Conservation (phyloP, 2,329 filamentous ascomycete species). For the Diaporthe sp. region DNA sequence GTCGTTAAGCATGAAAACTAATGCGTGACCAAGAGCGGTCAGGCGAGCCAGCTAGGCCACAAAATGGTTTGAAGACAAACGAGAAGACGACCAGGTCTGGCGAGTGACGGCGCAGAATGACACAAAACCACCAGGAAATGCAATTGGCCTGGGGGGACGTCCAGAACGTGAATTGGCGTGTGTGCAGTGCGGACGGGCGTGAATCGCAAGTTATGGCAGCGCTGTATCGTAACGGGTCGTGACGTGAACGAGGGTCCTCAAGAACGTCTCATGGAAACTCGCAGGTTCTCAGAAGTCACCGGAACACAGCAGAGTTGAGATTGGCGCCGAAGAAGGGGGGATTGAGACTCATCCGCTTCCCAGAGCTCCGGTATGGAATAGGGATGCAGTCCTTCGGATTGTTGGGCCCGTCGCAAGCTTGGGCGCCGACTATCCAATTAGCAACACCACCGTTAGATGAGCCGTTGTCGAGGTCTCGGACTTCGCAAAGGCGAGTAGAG, state of each 20-base stretch:
- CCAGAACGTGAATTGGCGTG: constrained; percentile 25
- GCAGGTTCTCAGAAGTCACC: neutral
- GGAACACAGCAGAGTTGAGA: constrained; percentile 10
- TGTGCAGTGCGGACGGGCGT: neutral
- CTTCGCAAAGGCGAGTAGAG: constrained; percentile 28
- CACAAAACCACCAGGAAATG: constrained; percentile 33
- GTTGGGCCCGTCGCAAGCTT: constrained; percentile 32
- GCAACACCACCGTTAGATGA: constrained; percentile 24
- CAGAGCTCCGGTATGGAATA: constrained; percentile 8
- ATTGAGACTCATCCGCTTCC: neutral
- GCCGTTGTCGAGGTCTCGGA: constrained; percentile 25
- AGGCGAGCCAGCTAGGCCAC: constrained; percentile 31
- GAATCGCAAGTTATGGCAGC: constrained; percentile 9
- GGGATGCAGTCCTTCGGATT: constrained; percentile 28
- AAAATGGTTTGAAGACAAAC: constrained; percentile 9
- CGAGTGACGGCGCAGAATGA: constrained; percentile 23
- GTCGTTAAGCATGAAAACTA: constrained; percentile 41
- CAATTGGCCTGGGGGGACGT: constrained; percentile 32
- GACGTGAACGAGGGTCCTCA: constrained; percentile 28
- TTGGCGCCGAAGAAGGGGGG: neutral
- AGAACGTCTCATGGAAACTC: constrained; percentile 28
- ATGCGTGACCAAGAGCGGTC: constrained; percentile 39
- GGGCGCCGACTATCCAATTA: constrained; percentile 30
- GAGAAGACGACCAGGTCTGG: constrained; percentile 25
- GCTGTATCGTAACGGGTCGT: constrained; percentile 37